Base-by-base conservation (phyloP, 2,329 filamentous ascomycete species). In the Microcera coccophila region DNA sequence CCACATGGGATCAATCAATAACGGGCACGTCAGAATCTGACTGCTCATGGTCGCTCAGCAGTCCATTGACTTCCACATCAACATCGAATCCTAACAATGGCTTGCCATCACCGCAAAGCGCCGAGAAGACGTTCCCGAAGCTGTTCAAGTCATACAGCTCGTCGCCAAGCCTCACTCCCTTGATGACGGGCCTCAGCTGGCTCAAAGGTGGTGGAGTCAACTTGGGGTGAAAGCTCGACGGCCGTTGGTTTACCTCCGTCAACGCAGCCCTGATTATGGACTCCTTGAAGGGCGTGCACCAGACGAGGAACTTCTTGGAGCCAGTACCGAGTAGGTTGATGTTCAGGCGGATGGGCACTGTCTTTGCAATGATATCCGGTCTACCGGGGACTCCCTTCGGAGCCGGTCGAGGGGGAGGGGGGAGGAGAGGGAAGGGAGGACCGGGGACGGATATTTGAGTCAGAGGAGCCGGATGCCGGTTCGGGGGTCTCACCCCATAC, bases 271-370 rank as follows among this genome's bases (percentile, higher is more conserved):
- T 39, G 38, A 51, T 45, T 10, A 64, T 39, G 12, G 42, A 48
- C 3, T 70, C 73, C 53, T 78, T 26, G 19, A 50, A 54, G 28
- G 57, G 57, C 11, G 39, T 41, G 36, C 59, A 57, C 29, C 56
- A 46, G 14, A 58, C 62, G 20, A 62, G 50, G 38, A 65, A 46
- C 36, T 60, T 62, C 29, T 55, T 53, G 47, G 58, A 49, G 31
- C 61, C 63, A 16, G 55, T 58, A 26, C 54, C 55, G 4, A 36
- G 28, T 60, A 60, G 62, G 36, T 33, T 44, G 42, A 65, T 53
- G 36, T 47, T 48, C 26, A 65, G 50, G 15, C 59, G 48, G 8
- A 62, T 53, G 33, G 60, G 32, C 7, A n/a, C 29, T 8, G 29
- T 8, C 7, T 14, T 32, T 14, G 29, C 9, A 28, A 9, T 9